Base-by-base conservation (phyloP, 371 early-diverging fungal species). In the Syncephalastrum monosporum region DNA sequence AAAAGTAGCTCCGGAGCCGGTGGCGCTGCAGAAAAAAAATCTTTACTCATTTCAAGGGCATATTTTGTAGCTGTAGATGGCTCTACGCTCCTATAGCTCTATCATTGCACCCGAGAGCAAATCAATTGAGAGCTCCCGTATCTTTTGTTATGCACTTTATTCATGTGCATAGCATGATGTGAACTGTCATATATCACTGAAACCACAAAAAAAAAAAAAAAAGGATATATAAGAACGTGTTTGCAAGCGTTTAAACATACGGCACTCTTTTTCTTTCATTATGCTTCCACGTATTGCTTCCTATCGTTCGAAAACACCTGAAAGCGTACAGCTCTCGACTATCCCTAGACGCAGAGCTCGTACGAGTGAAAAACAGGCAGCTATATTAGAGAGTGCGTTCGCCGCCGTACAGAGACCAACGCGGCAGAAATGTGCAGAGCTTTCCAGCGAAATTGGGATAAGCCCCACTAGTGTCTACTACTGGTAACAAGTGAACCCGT, bases 391-490 rank as follows among this genome's bases (percentile, higher is more conserved):
- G 21, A 46, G 46, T 13, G 60, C 42, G 27, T 70, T 59, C 42
- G 51, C 48, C 8, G 19, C 21, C 7, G 15, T 16, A 1, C 23
- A 60, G 24, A 70, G 58, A 12, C 61, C 64, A 5, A 67, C 64
- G 21, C 67, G 50, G 38, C 38, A 33, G 38, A 33, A 33, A 33
- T 33, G 38, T 33, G 38, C 5, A 49, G 57, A 67, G n/a, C 59
- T 67, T 23, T 55, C 71, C 5, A 13, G 41, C 1, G 42, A 16
- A 16, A 57, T 61, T 3, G 43, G 63, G 12, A 70, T 70, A 64
- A 51, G 59, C 23, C 47, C 53, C 43, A 61, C 46, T 42, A 70
- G 61, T 27, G 59, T 70, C 24, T 65, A 70, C 19, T 70, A 65
- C 33, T 70, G 71, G 71, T 70, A 66, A 54, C 47, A n/a, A 29